Conservation (phyloP, 2,329 filamentous ascomycete genomes). For the Dissoconium aciculare region DNA sequence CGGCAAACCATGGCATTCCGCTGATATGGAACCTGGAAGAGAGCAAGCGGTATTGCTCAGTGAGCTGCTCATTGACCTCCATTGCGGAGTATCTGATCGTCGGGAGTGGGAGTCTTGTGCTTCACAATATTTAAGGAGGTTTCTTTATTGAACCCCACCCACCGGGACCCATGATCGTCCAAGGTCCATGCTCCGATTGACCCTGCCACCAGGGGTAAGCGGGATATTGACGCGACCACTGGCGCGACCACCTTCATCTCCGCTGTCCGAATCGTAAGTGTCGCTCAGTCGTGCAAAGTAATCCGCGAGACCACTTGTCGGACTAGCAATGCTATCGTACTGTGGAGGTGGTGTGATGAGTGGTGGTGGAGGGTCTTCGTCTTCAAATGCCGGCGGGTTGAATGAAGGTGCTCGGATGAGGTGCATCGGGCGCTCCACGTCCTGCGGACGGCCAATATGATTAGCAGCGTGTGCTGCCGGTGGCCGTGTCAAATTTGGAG, state of each 20-base stretch:
- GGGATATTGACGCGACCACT: conserved; percentile 39
- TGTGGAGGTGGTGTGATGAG: conserved; percentile 68
- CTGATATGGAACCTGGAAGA: no score
- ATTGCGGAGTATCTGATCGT: no score
- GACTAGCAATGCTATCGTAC: conserved; percentile 70
- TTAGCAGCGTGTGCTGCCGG: conserved; percentile 27
- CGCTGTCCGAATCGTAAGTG: conserved; percentile 35
- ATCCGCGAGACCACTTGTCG: conserved; percentile 56
- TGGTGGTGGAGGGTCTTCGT: conserved; percentile 55
- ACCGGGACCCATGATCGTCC: conserved; percentile 34
- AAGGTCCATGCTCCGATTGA: conserved; percentile 50
- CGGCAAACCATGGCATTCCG: no score
- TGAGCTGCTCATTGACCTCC: no score
- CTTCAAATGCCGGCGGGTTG: conserved; percentile 75
- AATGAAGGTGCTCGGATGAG: conserved; percentile 71
- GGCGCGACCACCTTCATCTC: conserved; percentile 10
- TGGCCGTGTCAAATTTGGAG: conserved; percentile 36
- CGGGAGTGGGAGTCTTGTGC: no score
- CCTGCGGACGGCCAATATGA: conserved; percentile 11
- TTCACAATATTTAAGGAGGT: no score
- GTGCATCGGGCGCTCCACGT: conserved; percentile 57
- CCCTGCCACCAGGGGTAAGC: conserved; percentile 46
- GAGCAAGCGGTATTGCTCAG: no score
- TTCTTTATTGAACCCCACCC: conserved; percentile 6
- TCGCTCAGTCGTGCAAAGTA: conserved; percentile 73